Base-by-base conservation (phyloP, 2,329 filamentous ascomycete genomes). In the Ceratocystis smalleyi region DNA sequence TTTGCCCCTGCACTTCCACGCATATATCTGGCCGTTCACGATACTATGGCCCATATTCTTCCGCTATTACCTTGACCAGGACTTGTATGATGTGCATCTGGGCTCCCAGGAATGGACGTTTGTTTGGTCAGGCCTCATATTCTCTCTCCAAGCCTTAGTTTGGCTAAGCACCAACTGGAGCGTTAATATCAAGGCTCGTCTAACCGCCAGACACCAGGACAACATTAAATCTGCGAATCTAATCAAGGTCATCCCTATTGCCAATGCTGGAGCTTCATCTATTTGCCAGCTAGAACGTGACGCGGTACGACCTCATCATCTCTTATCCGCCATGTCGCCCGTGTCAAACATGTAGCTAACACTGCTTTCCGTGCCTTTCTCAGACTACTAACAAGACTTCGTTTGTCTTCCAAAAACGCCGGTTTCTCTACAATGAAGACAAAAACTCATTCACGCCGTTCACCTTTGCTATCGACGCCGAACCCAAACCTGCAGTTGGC, bases 131-230 rank as follows among this genome's bases (percentile, higher is more conserved):
- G 92, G 88, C 71, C 81, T 84, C 69, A 96, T 99, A 72, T 80
- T 95, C 73, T 96, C 91, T 10, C 72, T 87, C 65, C 95, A 99
- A 78, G 85, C 89, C 68, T 81, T 99, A 68, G 77, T 91, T 70
- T 99, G 94, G 92, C 81, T 99, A 67, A 92, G 88, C 77, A 99
- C 94, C 59, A 90, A 97, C 77, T 99, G 94, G 94, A 97, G 89
- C 72, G 90, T 99, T 73, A 86, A 91, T 72, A 78, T 97, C 68
- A 83, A 85, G 71, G 87, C 87, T 24, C 76, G 85, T 67, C 96
- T 97, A 75, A 97, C 88, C 12, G 84, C 91, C 1, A 86, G 80
- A 64, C 82, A 81, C 69, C 88, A 86, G 64, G 81, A 80, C 67
- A 83, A 81, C 60, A 78, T 97, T 43, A 79, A 86, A 63, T 83